These are phyloP conservation scores for Silene coronaria DNA, from an alignment of 179 eudicot genomes.

Conservation along the genomic window DNA sequence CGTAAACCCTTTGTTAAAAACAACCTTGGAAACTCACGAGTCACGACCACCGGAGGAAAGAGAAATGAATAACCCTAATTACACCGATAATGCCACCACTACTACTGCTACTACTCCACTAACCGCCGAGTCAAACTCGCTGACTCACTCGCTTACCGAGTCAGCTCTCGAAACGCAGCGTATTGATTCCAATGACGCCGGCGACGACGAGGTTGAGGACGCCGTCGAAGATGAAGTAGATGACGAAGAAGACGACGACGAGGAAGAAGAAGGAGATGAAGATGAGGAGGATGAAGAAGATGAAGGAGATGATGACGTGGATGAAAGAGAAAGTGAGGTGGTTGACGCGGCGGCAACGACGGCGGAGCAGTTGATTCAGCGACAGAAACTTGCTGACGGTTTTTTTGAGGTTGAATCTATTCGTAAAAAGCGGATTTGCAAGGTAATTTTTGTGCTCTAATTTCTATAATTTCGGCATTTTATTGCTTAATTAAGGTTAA, in stretches of 20 bases:
- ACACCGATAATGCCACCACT: neutral
- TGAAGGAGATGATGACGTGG: slow-evolving; percentile 16
- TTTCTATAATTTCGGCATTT: neutral
- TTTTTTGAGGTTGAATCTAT: slow-evolving; percentile 73
- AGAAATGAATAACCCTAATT: slow-evolving; percentile 21
- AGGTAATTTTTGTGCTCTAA: slow-evolving; percentile 37
- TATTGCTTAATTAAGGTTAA: slow-evolving; percentile 19
- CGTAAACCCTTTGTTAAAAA: too few species aligned
- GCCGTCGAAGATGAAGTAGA: slow-evolving; percentile 7
- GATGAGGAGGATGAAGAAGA: slow-evolving; percentile 21
- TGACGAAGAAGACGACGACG: slow-evolving; percentile 14
- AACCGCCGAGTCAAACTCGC: slow-evolving; percentile 25
- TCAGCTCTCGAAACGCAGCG: neutral
- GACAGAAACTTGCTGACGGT: slow-evolving; percentile 72
- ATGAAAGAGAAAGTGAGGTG: slow-evolving; percentile 21
- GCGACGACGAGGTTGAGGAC: neutral
- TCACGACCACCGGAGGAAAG: neutral
- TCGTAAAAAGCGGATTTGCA: slow-evolving; percentile 62
- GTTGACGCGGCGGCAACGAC: slow-evolving; percentile 19
- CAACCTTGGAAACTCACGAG: neutral
- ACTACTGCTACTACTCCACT: neutral
- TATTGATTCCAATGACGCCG: slow-evolving; percentile 2
- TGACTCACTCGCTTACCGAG: slow-evolving; percentile 6
- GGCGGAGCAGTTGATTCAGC: slow-evolving; percentile 21
- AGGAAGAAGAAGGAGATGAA: slow-evolving; percentile 11